These are phyloP conservation scores for Lactarius pseudohatsudake DNA, from an alignment of 768 basidiomycete species.

Conservation along the genomic window DNA sequence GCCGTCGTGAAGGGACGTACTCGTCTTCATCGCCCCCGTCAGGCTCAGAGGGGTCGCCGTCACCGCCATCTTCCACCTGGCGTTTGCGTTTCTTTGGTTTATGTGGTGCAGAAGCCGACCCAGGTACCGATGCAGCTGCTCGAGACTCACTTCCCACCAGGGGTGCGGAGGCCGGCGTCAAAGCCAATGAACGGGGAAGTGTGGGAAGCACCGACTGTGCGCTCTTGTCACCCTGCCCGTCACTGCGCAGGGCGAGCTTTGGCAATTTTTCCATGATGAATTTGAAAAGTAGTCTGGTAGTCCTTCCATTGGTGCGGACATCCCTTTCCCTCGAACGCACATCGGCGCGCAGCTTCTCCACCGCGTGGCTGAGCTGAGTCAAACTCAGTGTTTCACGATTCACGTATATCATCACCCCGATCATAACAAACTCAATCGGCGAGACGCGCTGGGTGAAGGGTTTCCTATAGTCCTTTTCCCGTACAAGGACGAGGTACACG, in stretches of 20 bases:
- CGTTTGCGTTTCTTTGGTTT: conserved; percentile 17
- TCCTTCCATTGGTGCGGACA: conserved; percentile 61
- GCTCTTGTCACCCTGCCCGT: conserved; percentile 29
- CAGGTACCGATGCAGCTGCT: too few species aligned
- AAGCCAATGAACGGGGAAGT: neutral
- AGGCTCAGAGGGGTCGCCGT: neutral
- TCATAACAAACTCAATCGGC: conserved; percentile 67
- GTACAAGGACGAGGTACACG: conserved; percentile 48
- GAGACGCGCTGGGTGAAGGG: conserved; percentile 48
- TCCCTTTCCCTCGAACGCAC: conserved; percentile 60
- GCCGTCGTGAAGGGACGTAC: conserved; percentile 2
- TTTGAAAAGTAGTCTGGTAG: conserved; percentile 53
- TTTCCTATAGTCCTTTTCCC: conserved; percentile 36
- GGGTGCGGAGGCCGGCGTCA: neutral
- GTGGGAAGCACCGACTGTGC: conserved; percentile 18
- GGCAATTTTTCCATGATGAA: conserved; percentile 44
- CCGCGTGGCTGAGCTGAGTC: conserved; percentile 44
- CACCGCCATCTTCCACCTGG: neutral
- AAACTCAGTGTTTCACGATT: conserved; percentile 43
- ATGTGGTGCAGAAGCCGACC: neutral
- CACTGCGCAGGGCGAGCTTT: conserved; percentile 24
- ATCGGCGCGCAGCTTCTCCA: conserved; percentile 51
- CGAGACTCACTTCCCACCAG: neutral
- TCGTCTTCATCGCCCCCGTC: conserved; percentile 4
- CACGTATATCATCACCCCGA: conserved; percentile 53